Evolutionary conservation across 1,284 basidiomycete species (phyloP).

Genomic region (Omphalotus olearius): DNA sequence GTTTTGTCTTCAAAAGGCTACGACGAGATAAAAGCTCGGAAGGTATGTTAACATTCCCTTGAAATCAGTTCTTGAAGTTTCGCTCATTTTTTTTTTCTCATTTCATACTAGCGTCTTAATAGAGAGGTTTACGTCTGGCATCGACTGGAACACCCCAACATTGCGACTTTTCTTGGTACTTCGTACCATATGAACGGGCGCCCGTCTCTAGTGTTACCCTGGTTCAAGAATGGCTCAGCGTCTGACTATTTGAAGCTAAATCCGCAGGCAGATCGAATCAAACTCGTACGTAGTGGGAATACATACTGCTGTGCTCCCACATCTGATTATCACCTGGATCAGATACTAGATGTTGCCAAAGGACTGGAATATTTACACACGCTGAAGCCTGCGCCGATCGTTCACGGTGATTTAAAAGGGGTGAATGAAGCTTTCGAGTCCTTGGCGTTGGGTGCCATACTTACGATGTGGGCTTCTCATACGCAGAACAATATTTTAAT

Average conservation of each 20-base stretch:
- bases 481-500: conserved; percentile 32
- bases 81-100: not conserved
- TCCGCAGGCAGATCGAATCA: conserved; percentile 25
- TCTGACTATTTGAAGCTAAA: conserved; percentile 30
- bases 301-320: not conserved
- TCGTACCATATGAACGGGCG: conserved; percentile 32
- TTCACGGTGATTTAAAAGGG: conserved; percentile 42
- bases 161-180: conserved; percentile 21
- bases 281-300: conserved; percentile 26
- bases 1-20: conserved; percentile 13
- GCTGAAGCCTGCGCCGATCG: conserved; percentile 30
- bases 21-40: conserved; percentile 13
- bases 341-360: conserved; percentile 36
- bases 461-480: not conserved
- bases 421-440: conserved; percentile 23
- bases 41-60: not conserved
- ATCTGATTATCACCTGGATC: not conserved
- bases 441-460: not conserved
- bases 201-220: conserved; percentile 32
- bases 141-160: conserved; percentile 12
- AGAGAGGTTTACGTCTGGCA: conserved; percentile 15
- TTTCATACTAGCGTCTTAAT: conserved; percentile 10
- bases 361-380: conserved; percentile 38
- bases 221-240: conserved; percentile 34
- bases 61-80: not conserved